Evolutionary conservation across 257 asterid genomes (phyloP).

Genomic region (Cordia subcordata): DNA sequence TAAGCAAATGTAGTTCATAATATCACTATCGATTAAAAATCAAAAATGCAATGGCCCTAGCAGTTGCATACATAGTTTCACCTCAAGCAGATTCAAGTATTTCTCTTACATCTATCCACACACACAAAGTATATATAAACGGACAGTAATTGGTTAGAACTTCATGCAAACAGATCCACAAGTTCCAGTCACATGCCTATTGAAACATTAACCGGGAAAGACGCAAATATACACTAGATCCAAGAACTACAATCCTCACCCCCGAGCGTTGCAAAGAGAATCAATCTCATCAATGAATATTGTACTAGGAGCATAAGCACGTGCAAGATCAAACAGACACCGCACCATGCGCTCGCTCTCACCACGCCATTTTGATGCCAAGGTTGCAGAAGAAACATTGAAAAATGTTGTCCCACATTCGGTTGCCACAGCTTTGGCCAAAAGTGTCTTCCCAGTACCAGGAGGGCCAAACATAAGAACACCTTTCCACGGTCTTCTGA

Average conservation of each 20-base stretch:
- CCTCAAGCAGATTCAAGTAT: too few species aligned
- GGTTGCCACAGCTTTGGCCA: conserved; percentile 99
- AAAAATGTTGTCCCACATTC: conserved; percentile 99
- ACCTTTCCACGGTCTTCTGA: conserved; percentile 99
- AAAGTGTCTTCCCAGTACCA: conserved; percentile 98
- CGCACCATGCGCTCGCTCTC: conserved; percentile 99
- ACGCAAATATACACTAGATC: neutral
- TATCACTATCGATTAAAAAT: conserved; percentile 11
- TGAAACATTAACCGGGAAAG: neutral
- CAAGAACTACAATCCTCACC: conserved; percentile 50
- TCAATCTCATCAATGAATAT: conserved; percentile 98
- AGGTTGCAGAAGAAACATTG: conserved; percentile 95
- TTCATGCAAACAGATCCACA: neutral
- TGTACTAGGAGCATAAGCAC: conserved; percentile 98
- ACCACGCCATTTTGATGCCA: conserved; percentile 99
- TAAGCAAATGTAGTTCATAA: conserved; percentile 9
- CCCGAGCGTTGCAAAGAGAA: conserved; percentile 97
- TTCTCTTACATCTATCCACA: neutral
- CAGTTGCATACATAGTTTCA: neutral
- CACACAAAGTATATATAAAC: neutral
- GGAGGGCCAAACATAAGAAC: conserved; percentile 99
- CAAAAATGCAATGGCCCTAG: conserved; percentile 6
- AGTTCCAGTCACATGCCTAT: too few species aligned
- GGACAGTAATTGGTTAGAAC: neutral
- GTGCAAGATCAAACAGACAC: conserved; percentile 95